Base-by-base conservation (phyloP, 805 yeast genomes). In the Candida manassasensis region DNA sequence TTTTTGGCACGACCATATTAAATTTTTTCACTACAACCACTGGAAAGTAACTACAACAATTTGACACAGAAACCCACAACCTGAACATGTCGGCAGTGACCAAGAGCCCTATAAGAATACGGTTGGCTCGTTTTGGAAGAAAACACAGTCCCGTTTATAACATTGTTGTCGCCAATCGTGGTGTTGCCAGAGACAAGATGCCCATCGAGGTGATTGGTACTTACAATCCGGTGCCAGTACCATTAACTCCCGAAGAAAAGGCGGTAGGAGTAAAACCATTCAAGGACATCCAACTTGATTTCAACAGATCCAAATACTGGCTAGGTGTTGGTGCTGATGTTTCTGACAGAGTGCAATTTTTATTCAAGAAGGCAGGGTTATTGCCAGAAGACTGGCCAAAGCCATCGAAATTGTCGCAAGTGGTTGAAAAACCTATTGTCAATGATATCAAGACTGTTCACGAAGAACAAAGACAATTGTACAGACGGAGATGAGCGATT, bases 201-300 rank as follows among this genome's bases (percentile, higher is more conserved):
- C 98, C 98, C 9, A 80, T 93, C 30, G 98, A 93, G 61, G 98
- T 93, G 8, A 62, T 93, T 43, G 98, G 98, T 19, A 87, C 96
- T 2, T 93, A 87, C 56, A 79, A 87, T 52, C 96, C 98, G 21
- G 67, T 75, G 16, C 84, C 97, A 3, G 69, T 72, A 34, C 84
- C 90, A 19, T 57, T 81, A 37, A 69, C 82, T 0, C 75, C 79
- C 15, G 74, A 69, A 42, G 86, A 84, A 50, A 65, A 63, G 44
- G 75, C 71, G 26, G 56, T 55, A 14, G 84, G 83, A 8, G 63
- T 66, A 26, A 62, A 71, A 42, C 84, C 89, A 9, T 69, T 73
- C 32, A 90, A 93, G 57, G 88, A 88, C 47, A 75, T 90, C 27
- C 74, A 80, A 46, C 65, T 93, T 24, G 97, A 93, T 55, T 88